Evolutionary conservation across 2,329 filamentous ascomycete genomes (phyloP), one percentile per base, ranked within the genome.

Genomic region (Helminthosporium solani): DNA sequence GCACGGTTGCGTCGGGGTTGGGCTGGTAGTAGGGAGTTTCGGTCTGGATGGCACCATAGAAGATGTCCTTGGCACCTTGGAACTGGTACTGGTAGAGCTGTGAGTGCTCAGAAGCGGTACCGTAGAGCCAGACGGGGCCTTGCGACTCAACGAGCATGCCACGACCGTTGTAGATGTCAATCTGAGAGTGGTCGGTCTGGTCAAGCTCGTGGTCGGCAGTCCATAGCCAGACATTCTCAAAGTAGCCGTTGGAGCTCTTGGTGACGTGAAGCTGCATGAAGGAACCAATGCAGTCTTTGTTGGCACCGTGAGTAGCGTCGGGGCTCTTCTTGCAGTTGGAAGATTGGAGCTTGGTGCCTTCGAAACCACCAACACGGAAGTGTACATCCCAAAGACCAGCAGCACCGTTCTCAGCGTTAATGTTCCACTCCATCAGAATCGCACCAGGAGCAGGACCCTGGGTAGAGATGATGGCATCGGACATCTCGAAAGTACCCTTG

Each of bases 321-420:
- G 87, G 87, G 52, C 85, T 87, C 79, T 95, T 95, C 68, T 81
- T 71, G 75, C 91, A 96, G 44, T 78, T 84, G 68, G 88, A 79
- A 15, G 85, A 86, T 72, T 95, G 88, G 14, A 97, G 80, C 54
- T 88, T 73, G 21, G 91, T 95, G 49, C 92, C 92, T 3, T 87
- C 85, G 44, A 86, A 85, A 34, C 94, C 94, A 60, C 90, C 92
- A 59, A 99, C 82, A 64, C 94, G 89, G 74, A 94, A 86, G 76
- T 99, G 94, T n/a, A 91, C 85, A 63, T 99, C 94, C 88, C 91
- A 99, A 72, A 96, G 84, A 52, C 84, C 92, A 16, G 84, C 85
- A 1, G 83, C 81, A 37, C 89, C 90, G 47, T 85, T 79, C 71
- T 77, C 57, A 3, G 79, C 68, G 34, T 82, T 83, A 33, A 96